Percentiles rank a stretch among this genome's conserved stretches.
These are phyloP conservation scores for Kwoniella dendrophila DNA, from an alignment of 768 basidiomycete species.

Conservation along the genomic window DNA sequence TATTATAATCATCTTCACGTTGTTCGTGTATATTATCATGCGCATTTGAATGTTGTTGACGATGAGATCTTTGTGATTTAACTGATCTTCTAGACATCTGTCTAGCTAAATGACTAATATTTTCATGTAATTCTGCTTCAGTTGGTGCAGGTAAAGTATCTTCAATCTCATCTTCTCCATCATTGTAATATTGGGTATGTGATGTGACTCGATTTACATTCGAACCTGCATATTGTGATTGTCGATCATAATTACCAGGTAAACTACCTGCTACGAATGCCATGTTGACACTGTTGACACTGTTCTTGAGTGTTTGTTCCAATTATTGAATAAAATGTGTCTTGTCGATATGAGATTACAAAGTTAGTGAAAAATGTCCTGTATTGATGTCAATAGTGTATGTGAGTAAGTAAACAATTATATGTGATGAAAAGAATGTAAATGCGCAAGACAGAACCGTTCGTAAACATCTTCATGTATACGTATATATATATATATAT, in stretches of 20 bases:
- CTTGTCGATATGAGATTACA: too few relatives aligned
- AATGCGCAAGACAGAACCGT: too few relatives aligned
- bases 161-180: background rate
- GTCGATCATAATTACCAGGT: conserved; percentile 1
- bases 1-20: too few relatives aligned
- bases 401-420: too few relatives aligned
- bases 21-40: conserved; percentile 15
- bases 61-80: background rate
- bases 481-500: too few relatives aligned
- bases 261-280: background rate
- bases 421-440: too few relatives aligned
- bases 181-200: background rate
- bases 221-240: conserved; percentile 7
- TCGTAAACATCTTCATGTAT: too few relatives aligned
- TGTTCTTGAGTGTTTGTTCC: too few relatives aligned
- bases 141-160: background rate
- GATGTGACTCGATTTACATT: background rate
- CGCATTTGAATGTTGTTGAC: background rate
- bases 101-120: conserved; percentile 30
- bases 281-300: too few relatives aligned
- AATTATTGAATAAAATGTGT: too few relatives aligned
- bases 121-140: background rate
- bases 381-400: too few relatives aligned
- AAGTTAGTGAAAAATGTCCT: too few relatives aligned
- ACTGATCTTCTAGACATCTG: conserved; percentile 25